Evolutionary conservation across 2,329 filamentous ascomycete species (phyloP).

Genomic region (Cyclaneusma minus): DNA sequence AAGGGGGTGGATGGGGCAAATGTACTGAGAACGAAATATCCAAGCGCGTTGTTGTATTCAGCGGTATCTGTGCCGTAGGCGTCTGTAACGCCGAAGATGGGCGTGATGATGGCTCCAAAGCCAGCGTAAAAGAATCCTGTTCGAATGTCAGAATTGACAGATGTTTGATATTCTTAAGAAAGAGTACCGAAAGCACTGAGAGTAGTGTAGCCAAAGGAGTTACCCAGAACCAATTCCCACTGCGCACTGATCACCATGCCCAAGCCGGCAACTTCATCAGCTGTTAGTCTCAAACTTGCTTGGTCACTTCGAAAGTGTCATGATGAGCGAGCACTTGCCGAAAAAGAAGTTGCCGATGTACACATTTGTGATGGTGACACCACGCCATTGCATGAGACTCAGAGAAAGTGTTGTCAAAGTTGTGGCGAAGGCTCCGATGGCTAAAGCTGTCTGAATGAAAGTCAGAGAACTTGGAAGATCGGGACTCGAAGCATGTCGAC

Average conservation of each 20-base stretch:
- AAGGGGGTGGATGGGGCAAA: conserved; percentile 1
- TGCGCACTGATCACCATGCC: conserved; percentile 37
- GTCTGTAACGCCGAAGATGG: conserved; percentile 26
- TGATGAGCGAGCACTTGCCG: conserved; percentile 14
- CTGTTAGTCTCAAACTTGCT: neutral
- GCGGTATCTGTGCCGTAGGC: conserved; percentile 26
- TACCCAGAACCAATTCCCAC: conserved; percentile 36
- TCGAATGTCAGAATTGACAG: neutral
- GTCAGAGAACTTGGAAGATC: conserved; percentile 12
- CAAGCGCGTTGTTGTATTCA: conserved; percentile 31
- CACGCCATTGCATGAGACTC: conserved; percentile 38
- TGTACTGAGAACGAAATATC: conserved; percentile 30
- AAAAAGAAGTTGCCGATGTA: conserved; percentile 41
- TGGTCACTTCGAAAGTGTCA: no score
- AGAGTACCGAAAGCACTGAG: conserved; percentile 33
- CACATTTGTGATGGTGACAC: conserved; percentile 31
- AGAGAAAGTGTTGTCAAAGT: conserved; percentile 37
- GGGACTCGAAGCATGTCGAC: conserved; percentile 6
- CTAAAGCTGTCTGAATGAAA: conserved; percentile 25
- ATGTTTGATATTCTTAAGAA: neutral
- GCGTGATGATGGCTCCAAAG: conserved; percentile 30
- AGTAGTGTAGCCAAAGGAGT: conserved; percentile 36
- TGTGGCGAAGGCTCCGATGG: conserved; percentile 36
- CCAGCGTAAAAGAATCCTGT: conserved; percentile 31
- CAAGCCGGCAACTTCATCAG: conserved; percentile 21